A percentile compares a stretch with the other conserved stretches of the same genome.
These are phyloP conservation scores for Hyaloscypha hepaticicola DNA, from an alignment of 495 filamentous ascomycete species.

Conservation along the genomic window DNA sequence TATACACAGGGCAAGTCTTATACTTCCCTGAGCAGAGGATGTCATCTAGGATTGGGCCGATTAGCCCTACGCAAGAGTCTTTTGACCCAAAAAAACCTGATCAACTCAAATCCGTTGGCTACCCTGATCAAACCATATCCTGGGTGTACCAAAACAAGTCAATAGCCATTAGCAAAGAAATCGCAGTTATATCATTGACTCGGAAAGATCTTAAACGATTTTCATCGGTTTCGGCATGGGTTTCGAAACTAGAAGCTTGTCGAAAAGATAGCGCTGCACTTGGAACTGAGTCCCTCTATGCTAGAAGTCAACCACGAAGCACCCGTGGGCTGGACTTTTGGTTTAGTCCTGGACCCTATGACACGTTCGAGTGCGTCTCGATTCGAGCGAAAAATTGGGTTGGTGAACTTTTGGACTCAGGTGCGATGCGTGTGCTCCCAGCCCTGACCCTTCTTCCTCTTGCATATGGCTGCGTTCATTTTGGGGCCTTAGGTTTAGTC, in stretches of 20 bases:
- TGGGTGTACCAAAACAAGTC: too few species aligned
- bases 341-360: neutral
- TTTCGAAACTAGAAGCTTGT: neutral
- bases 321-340: neutral
- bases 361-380: neutral
- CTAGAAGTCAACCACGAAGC: neutral
- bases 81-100: neutral
- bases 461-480: conserved; percentile 1
- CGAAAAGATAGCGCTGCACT: neutral
- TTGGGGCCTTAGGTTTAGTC: neutral
- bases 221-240: too few species aligned
- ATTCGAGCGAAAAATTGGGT: neutral
- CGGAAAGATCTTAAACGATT: too few species aligned
- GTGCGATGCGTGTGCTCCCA: neutral
- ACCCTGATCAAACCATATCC: too few species aligned
- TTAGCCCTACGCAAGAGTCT: neutral
- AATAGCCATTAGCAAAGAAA: too few species aligned
- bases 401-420: too few species aligned
- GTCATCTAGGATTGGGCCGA: too few species aligned
- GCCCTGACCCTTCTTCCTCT: conserved; percentile 1
- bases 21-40: neutral
- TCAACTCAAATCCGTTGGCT: too few species aligned
- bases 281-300: neutral
- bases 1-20: neutral
- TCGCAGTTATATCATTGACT: too few species aligned